Evolutionary conservation across 768 basidiomycete species (phyloP).

Genomic region (Mrakia hoshinonis): DNA sequence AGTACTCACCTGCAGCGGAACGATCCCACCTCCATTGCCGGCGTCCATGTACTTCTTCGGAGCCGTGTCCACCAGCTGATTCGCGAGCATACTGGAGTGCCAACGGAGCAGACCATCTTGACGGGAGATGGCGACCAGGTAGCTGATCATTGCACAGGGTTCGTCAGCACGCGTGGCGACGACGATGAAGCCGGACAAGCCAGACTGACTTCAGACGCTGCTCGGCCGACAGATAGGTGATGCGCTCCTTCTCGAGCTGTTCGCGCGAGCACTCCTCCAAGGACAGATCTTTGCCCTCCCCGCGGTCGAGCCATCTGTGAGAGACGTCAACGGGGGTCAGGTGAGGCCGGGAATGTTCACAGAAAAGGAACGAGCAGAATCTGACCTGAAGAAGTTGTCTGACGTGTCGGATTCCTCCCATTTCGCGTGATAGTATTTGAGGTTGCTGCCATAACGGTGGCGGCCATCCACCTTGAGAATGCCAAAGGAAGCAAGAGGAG

Average conservation of each 20-base stretch:
- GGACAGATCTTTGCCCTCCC: slow-evolving; percentile 51
- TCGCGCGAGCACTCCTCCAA: slow-evolving; percentile 56
- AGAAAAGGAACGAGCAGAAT: background rate
- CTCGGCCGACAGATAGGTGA: slow-evolving; percentile 49
- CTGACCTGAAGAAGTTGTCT: slow-evolving; percentile 55
- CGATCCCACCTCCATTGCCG: slow-evolving; percentile 49
- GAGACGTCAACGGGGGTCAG: background rate
- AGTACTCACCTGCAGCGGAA: slow-evolving; percentile 27
- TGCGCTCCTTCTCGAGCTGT: slow-evolving; percentile 54
- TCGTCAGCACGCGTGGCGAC: background rate
- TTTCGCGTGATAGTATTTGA: slow-evolving; percentile 48
- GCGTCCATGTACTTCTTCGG: slow-evolving; percentile 57
- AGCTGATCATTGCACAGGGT: slow-evolving; percentile 33
- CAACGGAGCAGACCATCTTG: slow-evolving; percentile 42
- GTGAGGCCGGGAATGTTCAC: background rate
- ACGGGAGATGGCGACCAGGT: slow-evolving; percentile 52
- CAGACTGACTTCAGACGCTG: slow-evolving; percentile 49
- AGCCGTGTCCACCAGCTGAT: slow-evolving; percentile 46
- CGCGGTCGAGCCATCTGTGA: slow-evolving; percentile 51
- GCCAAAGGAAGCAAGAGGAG: no score
- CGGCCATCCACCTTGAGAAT: no score
- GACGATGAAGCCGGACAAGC: background rate
- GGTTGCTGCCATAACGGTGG: slow-evolving; percentile 19
- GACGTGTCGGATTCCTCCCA: slow-evolving; percentile 53
- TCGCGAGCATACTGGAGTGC: slow-evolving; percentile 23